phyloP scores from a whole-genome alignment of 805 yeast species.

The Teunomyces atbi region DNA sequence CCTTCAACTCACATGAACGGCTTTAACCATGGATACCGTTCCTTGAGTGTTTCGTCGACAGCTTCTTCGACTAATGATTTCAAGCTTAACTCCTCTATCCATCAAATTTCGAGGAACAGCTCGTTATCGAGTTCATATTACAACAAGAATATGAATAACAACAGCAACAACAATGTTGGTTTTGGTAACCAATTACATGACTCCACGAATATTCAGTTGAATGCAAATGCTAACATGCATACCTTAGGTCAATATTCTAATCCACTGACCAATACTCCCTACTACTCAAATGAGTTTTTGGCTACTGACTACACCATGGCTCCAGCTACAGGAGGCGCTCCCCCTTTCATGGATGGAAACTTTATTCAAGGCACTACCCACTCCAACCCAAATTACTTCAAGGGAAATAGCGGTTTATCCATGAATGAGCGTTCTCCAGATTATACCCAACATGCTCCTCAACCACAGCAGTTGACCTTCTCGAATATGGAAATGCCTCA shows the following conservation, averaged over 20 bases:
- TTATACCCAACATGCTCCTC: not conserved
- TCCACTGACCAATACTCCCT: not conserved
- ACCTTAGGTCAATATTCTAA: not conserved
- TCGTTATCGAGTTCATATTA: conserved; percentile 15
- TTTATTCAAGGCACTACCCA: not conserved
- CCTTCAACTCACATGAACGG: not conserved
- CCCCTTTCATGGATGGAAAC: not conserved
- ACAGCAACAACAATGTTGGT: conserved; percentile 7
- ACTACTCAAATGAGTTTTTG: not conserved
- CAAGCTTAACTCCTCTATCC: conserved; percentile 1
- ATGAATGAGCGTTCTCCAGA: not conserved
- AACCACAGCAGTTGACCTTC: conserved; percentile 5
- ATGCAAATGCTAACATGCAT: not conserved
- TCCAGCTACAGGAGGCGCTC: not conserved
- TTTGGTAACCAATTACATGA: conserved; percentile 6
- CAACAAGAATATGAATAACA: conserved; percentile 7
- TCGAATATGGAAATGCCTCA: conserved; percentile 4
- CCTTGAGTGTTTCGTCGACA: conserved; percentile 9
- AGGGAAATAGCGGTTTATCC: not conserved
- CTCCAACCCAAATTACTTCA: not conserved
- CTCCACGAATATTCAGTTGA: conserved; percentile 2
- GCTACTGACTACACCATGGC: not conserved
- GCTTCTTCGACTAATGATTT: conserved; percentile 2
- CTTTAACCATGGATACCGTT: conserved; percentile 6
- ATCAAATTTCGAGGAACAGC: conserved; percentile 7